These are phyloP conservation scores for Trichophyton schoenleinii DNA, from an alignment of 2,329 filamentous ascomycete genomes.

Conservation along the genomic window DNA sequence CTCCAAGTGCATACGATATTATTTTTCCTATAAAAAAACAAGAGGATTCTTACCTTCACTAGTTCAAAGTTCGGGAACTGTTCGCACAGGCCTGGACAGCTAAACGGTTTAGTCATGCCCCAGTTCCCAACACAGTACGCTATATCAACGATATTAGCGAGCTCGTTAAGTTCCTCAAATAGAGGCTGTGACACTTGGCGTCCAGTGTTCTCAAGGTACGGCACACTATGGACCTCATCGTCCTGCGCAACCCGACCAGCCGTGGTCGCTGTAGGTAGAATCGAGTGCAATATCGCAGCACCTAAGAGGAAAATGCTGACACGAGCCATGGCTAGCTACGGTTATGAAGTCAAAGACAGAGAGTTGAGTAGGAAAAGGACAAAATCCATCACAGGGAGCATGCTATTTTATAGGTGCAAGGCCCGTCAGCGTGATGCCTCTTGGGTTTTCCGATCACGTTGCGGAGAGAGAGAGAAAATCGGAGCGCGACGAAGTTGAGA, in stretches of 20 bases:
- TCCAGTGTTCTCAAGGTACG: not conserved
- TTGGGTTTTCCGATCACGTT: not conserved
- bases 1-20: too few relatives aligned
- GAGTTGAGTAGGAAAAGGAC: not conserved
- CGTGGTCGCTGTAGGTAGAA: not conserved
- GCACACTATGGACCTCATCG: not conserved
- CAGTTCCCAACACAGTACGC: constrained; percentile 82
- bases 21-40: too few relatives aligned
- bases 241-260: not conserved
- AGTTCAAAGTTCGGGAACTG: constrained; percentile 74
- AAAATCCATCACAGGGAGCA: not conserved
- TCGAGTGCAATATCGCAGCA: not conserved
- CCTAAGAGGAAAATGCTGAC: not conserved
- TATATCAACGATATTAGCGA: constrained; percentile 86
- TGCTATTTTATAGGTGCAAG: not conserved
- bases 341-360: not conserved
- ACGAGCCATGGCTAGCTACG: not conserved
- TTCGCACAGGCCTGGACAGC: constrained; percentile 68
- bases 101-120: constrained; percentile 71
- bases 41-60: constrained; percentile 39
- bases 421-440: not conserved
- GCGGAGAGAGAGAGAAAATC: not conserved
- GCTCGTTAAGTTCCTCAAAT: constrained; percentile 72
- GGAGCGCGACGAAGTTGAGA: not conserved
- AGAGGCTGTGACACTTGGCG: constrained; percentile 46